Base-by-base conservation (phyloP, 371 early-diverging fungal species). In the Mucor lusitanicus region DNA sequence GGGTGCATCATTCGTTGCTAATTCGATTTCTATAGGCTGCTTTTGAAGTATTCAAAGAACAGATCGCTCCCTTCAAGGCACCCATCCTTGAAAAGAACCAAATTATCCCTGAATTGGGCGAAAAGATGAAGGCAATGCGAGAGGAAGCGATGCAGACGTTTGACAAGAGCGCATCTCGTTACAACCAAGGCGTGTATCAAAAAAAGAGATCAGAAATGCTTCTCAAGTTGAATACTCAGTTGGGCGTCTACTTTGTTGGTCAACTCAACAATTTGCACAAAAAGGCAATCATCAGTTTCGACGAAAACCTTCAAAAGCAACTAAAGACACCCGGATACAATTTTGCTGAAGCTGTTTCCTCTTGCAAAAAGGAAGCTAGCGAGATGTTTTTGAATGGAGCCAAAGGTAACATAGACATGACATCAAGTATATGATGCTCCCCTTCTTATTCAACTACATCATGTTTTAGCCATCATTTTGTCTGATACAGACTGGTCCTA, bases 101-200 rank as follows among this genome's bases (percentile, higher is more conserved):
- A 59, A 89, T 96, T 12, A 75, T 95, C 6, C 87, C 88, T 7
- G 86, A 84, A 21, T 80, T 99, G 11, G 98, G 98, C 3, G 71
- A 81, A 15, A 79, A 88, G 40, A 89, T 92, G 79, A 70, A 79
- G 6, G 77, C 74, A 0, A 83, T 90, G 19, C 86, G 91, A 56
- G 71, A 73, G 1, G 74, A 71, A 50, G 91, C 94, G 11, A 56
- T 97, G 25, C 74, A 76, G 6, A 75, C 83, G 2, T 98, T 97
- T 74, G 97, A 97, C 72, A 89, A 87, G 67, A 92, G 92, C 59
- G 99, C 97, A 0, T 90, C 91, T 11, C 88, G 99, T 55, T 99
- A 99, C 73, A 91, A 95, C 67, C 71, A 87, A n/a, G 91, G 84
- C 2, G 97, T 97, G 19, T 99, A 95, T 77, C 74, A 89, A 61